Base-by-base conservation (phyloP, 192 early-diverging fungal species). In the Podila clonocystis region DNA sequence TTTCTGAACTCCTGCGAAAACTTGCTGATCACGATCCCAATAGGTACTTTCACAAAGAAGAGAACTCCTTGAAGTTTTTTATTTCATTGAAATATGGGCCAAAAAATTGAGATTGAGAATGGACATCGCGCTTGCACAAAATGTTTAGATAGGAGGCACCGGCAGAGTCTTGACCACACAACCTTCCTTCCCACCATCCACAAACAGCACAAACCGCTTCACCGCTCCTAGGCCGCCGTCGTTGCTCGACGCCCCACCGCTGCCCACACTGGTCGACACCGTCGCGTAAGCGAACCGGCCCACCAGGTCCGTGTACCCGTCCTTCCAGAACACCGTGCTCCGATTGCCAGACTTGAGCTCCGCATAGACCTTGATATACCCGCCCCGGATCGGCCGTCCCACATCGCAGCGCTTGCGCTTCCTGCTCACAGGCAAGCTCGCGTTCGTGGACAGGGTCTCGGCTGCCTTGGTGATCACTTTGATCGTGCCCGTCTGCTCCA, bases 341-440 rank as follows among this genome's bases (percentile, higher is more conserved):
- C 38, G 33, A 33, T 6, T 6, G 9, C 63, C 68, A 36, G 13
- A 22, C 58, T 78, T 82, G 68, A 82, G 48, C 55, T 76, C 65
- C 28, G 78, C 85, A 66, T 88, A 88, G 2, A 86, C 85, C 59
- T 88, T 88, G 24, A 88, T 78, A 70, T 88, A 88, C 24, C 68
- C 82, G 19, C 85, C 87, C 17, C 78, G 70, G 50, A 85, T 66
- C 29, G 85, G 73, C 12, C 36, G 59, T 22, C 74, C 73, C 12
- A 55, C 24, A 6, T 55, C 52, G 52, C 24, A 24, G 1, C 52
- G 52, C 17, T 26, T 55, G 20, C 52, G 52, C 52, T 55, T 55
- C 52, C 26, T 55, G 52, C 13, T 15, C 41, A 1, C 15, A 1
- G 41, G 41, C 15, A 45, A 45, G 41, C 41, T 38, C 2, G 28